phyloP scores from a whole-genome alignment of 2,329 filamentous ascomycete genomes.

The Aquanectria penicillioides region DNA sequence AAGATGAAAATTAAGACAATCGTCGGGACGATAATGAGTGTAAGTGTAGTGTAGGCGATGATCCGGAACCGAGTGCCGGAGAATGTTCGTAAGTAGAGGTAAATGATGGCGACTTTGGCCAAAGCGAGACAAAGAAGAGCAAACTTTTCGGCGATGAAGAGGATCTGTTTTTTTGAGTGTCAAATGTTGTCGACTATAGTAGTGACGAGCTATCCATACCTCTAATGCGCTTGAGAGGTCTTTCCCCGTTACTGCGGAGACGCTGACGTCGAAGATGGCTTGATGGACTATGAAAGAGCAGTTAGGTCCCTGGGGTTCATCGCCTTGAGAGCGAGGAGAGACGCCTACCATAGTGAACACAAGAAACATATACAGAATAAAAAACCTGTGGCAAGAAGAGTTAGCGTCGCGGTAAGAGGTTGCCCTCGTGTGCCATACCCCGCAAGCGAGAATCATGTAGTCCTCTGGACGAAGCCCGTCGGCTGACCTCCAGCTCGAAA shows the following conservation, averaged over 20 bases:
- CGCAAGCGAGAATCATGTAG: slow-evolving; percentile 50
- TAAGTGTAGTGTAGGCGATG: slow-evolving; percentile 46
- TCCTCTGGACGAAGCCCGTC: slow-evolving; percentile 50
- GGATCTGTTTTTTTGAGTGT: slow-evolving; percentile 32
- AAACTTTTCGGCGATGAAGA: slow-evolving; percentile 45
- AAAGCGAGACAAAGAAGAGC: slow-evolving; percentile 51
- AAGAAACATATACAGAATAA: slow-evolving; percentile 28
- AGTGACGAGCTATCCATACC: neutral
- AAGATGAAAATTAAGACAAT: slow-evolving; percentile 48
- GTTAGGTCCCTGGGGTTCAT: neutral
- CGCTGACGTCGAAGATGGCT: slow-evolving; percentile 8
- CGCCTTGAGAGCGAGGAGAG: neutral
- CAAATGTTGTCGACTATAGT: neutral
- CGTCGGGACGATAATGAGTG: slow-evolving; percentile 47
- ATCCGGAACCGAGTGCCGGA: slow-evolving; percentile 46
- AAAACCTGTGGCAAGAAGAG: slow-evolving; percentile 33
- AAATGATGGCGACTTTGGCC: slow-evolving; percentile 52
- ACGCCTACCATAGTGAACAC: slow-evolving; percentile 6
- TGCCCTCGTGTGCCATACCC: too few species aligned
- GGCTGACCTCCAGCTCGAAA: slow-evolving; percentile 46
- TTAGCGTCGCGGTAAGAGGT: too few species aligned
- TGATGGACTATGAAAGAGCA: neutral
- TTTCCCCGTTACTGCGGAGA: neutral
- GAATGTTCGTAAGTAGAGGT: slow-evolving; percentile 52
- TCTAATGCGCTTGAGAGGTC: slow-evolving; percentile 1